Evolutionary conservation across 768 basidiomycete genomes (phyloP).

Genomic region (Hygrophorus russula): DNA sequence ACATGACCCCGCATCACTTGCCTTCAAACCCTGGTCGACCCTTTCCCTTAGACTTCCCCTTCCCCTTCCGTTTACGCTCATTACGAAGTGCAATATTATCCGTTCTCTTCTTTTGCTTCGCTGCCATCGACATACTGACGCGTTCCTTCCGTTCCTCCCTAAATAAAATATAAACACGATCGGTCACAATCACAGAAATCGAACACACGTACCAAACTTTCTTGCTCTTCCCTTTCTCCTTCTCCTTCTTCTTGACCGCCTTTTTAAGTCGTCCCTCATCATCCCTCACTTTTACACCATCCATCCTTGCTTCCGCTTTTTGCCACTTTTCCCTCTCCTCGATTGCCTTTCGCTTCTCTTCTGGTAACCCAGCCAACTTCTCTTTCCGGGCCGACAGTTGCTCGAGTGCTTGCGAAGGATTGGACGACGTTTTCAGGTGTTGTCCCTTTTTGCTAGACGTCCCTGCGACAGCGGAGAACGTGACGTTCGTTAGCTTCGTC

Average conservation of each 20-base stretch:
- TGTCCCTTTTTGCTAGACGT: slow-evolving; percentile 38
- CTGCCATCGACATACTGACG: slow-evolving; percentile 60
- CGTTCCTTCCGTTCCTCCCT: slow-evolving; percentile 88
- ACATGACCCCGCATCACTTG: too few species aligned
- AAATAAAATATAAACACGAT: slow-evolving; percentile 2
- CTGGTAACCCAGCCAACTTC: slow-evolving; percentile 64
- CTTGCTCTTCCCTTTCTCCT: slow-evolving; percentile 76
- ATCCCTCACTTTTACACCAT: slow-evolving; percentile 87
- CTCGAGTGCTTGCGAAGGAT: slow-evolving; percentile 77
- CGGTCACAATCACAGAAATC: slow-evolving; percentile 2
- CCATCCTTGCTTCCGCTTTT: slow-evolving; percentile 79
- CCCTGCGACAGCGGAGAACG: slow-evolving; percentile 56
- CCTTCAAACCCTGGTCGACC: slow-evolving; percentile 84
- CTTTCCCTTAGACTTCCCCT: slow-evolving; percentile 38
- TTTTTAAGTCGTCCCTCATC: slow-evolving; percentile 82
- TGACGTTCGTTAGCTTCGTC: slow-evolving; percentile 45
- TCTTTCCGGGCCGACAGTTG: slow-evolving; percentile 71
- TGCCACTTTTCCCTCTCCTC: slow-evolving; percentile 84
- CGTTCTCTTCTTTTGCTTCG: slow-evolving; percentile 79
- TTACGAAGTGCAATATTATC: slow-evolving; percentile 86
- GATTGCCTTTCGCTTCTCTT: slow-evolving; percentile 70
- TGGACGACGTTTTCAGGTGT: slow-evolving; percentile 59
- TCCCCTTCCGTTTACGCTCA: slow-evolving; percentile 56
- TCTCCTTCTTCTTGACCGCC: slow-evolving; percentile 86
- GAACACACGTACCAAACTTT: slow-evolving; percentile 62